These are phyloP conservation scores for Neospermospora avenae DNA, from an alignment of 2,329 filamentous ascomycete species.

Conservation along the genomic window DNA sequence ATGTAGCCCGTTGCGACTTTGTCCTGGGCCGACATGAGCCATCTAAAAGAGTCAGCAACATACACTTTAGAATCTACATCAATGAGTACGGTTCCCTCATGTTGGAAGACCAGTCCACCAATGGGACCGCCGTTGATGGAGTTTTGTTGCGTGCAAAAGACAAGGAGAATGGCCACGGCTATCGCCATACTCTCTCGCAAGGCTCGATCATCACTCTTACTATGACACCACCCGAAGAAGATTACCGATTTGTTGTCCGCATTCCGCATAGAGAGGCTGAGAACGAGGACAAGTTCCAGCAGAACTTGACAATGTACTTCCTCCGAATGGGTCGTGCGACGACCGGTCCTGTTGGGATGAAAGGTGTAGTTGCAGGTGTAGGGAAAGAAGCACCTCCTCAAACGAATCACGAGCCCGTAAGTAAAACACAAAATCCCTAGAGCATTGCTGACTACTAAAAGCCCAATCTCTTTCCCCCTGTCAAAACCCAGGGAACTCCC, in stretches of 20 bases:
- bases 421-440: background rate
- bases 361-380: slow-evolving; percentile 3
- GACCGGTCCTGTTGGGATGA: slow-evolving; percentile 8
- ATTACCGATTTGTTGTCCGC: slow-evolving; percentile 78
- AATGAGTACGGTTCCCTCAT: slow-evolving; percentile 85
- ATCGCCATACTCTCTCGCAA: slow-evolving; percentile 33
- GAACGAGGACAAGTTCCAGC: slow-evolving; percentile 61
- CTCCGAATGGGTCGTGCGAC: slow-evolving; percentile 18
- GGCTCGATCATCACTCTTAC: slow-evolving; percentile 34
- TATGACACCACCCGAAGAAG: slow-evolving; percentile 42
- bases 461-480: slow-evolving; percentile 32
- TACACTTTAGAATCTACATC: slow-evolving; percentile 92
- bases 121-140: slow-evolving; percentile 84
- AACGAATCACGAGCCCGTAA: slow-evolving; percentile 26
- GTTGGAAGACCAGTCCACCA: slow-evolving; percentile 93
- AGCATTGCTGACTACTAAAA: slow-evolving; percentile 18
- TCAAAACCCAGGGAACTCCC: slow-evolving; percentile 28
- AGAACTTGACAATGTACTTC: slow-evolving; percentile 70
- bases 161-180: slow-evolving; percentile 41
- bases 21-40: slow-evolving; percentile 64
- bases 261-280: slow-evolving; percentile 72
- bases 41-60: slow-evolving; percentile 77
- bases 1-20: slow-evolving; percentile 67
- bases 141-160: slow-evolving; percentile 57
- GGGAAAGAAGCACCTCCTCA: background rate